Conservation (phyloP, 1,284 basidiomycete genomes). For the Sanghuangporus baumii region DNA sequence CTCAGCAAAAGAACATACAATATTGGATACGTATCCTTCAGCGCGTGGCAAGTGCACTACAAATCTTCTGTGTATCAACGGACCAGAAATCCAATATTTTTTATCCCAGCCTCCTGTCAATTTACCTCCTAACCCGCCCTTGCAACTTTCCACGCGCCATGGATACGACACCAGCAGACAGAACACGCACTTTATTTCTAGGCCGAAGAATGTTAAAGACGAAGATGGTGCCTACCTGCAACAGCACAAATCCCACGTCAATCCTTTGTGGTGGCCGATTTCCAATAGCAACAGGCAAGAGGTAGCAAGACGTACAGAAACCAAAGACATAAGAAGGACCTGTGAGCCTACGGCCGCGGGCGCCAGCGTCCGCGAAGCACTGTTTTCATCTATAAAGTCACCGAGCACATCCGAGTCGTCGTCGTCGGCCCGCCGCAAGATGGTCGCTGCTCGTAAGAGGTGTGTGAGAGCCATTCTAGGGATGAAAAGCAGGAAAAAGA, state of each 20-base stretch:
- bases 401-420: slow-evolving; percentile 9
- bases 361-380: slow-evolving; percentile 43
- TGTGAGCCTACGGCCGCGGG: slow-evolving; percentile 82
- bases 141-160: not conserved
- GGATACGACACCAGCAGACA: not conserved
- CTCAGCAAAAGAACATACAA: not conserved
- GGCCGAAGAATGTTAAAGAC: slow-evolving; percentile 64
- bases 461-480: not conserved
- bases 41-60: not conserved
- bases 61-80: not conserved
- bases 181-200: slow-evolving; percentile 45
- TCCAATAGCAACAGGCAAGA: not conserved
- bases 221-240: slow-evolving; percentile 44
- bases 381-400: slow-evolving; percentile 15
- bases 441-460: not conserved
- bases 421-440: not conserved
- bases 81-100: not conserved
- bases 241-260: not conserved
- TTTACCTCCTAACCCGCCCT: not conserved
- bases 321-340: slow-evolving; percentile 62
- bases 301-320: slow-evolving; percentile 47
- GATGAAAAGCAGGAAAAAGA: not conserved
- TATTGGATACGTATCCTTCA: not conserved
- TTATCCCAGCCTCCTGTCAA: too few relatives aligned
- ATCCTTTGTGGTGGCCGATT: not conserved